Conservation (phyloP, 352 stramenopile genomes). For the Elongisporangium undulatum region DNA sequence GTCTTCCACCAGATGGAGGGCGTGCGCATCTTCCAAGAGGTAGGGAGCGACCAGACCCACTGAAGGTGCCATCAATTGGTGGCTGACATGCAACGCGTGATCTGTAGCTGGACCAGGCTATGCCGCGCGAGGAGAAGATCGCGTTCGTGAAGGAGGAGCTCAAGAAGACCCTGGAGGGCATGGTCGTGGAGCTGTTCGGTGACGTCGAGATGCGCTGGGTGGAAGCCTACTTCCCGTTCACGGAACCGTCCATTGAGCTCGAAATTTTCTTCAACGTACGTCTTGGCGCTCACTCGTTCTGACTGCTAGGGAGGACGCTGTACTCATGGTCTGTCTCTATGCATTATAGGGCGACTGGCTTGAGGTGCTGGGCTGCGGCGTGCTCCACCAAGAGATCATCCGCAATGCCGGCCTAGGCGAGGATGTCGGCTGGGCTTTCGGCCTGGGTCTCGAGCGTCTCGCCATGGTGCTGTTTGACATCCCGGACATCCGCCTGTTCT, state of each 20-base stretch:
- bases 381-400: constrained; percentile 95
- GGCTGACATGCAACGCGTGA: neutral
- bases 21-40: constrained; percentile 93
- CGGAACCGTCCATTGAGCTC: constrained; percentile 96
- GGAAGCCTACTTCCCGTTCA: constrained; percentile 99
- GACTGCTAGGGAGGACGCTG: neutral
- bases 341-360: constrained; percentile 91
- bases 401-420: constrained; percentile 81
- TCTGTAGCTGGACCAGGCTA: constrained; percentile 36
- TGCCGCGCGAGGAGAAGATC: constrained; percentile 65
- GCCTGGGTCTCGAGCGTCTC: constrained; percentile 96
- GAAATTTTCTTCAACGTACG: constrained; percentile 96
- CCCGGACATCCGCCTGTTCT: constrained; percentile 99
- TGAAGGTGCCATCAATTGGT: neutral
- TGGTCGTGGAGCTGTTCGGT: constrained; percentile 91
- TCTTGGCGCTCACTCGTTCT: neutral
- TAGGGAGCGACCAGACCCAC: constrained; percentile 8
- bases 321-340: neutral
- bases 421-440: constrained; percentile 96
- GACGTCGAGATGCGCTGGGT: constrained; percentile 97
- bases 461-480: constrained; percentile 99
- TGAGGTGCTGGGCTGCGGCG: constrained; percentile 98
- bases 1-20: constrained; percentile 99
- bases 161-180: constrained; percentile 93
- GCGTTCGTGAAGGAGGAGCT: constrained; percentile 91